These are phyloP conservation scores for Gnaphalium uliginosum DNA, from an alignment of 129 eudicot species.

Conservation along the genomic window DNA sequence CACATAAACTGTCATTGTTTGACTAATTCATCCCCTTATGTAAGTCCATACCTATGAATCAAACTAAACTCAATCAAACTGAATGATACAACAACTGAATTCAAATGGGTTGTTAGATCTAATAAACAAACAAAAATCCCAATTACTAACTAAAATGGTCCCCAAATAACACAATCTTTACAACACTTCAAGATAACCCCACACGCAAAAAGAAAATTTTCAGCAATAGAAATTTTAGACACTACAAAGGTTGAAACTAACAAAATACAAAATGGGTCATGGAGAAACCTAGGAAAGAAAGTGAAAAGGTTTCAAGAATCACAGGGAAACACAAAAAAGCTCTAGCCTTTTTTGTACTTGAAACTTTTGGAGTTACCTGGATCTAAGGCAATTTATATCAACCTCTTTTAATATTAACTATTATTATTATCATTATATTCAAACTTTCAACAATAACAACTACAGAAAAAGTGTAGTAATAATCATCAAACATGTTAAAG, in stretches of 20 bases:
- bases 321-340: conserved; percentile 58
- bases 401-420: conserved; percentile 40
- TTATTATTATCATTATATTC: conserved; percentile 26
- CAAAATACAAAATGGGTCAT: conserved; percentile 34
- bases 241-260: conserved; percentile 35
- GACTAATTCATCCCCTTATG: conserved; percentile 53
- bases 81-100: conserved; percentile 12
- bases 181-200: conserved; percentile 23
- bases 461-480: conserved; percentile 5
- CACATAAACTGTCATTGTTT: conserved; percentile 68
- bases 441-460: conserved; percentile 40
- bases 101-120: conserved; percentile 47
- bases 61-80: conserved; percentile 22
- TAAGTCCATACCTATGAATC: conserved; percentile 37
- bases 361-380: conserved; percentile 62
- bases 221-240: conserved; percentile 32
- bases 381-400: conserved; percentile 72
- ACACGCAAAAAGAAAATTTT: conserved; percentile 19
- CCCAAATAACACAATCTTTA: conserved; percentile 22
- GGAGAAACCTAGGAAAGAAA: conserved; percentile 47
- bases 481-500: conserved; percentile 31
- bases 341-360: conserved; percentile 36
- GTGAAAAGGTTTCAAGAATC: conserved; percentile 52
- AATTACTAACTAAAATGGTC: conserved; percentile 30
- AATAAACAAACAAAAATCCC: conserved; percentile 36